A percentile compares a stretch with the other conserved stretches of the same genome.
Conservation (phyloP, 768 basidiomycete genomes). For the Pisolithus tinctorius region DNA sequence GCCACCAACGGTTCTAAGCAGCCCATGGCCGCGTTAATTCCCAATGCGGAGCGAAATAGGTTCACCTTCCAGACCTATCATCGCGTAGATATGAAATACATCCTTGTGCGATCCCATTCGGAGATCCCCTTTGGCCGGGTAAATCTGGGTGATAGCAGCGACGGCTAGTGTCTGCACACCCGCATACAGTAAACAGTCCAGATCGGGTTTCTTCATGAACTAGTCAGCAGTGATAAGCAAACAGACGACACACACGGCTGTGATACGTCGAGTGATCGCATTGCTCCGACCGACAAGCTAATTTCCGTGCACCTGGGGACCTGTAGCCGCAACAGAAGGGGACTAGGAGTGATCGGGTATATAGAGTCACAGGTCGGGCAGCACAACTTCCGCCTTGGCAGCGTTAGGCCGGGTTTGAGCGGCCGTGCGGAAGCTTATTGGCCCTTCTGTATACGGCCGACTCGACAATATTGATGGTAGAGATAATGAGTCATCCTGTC, state of each 20-base stretch:
- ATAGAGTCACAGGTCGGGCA: background rate
- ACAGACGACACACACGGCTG: background rate
- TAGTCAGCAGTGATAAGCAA: background rate
- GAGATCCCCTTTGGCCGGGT: background rate
- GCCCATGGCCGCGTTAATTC: background rate
- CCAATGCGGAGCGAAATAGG: background rate
- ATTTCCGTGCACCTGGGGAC: background rate
- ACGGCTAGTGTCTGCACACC: background rate
- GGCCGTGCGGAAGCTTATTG: background rate
- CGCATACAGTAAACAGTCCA: background rate
- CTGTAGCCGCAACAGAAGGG: background rate
- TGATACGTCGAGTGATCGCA: background rate
- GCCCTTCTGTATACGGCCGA: background rate
- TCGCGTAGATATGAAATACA: background rate
- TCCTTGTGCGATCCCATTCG: background rate
- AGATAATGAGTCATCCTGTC: background rate
- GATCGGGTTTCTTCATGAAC: background rate
- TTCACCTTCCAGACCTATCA: background rate
- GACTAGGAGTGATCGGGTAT: background rate
- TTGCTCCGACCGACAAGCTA: background rate
- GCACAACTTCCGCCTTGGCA: background rate
- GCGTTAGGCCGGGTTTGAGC: background rate
- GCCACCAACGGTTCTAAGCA: background rate
- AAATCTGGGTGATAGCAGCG: background rate
- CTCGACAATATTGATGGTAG: background rate